Percentiles rank a stretch among this genome's conserved stretches.
Evolutionary conservation across 2,329 filamentous ascomycete species (phyloP).

Genomic region (Epicoccum sorghinum): DNA sequence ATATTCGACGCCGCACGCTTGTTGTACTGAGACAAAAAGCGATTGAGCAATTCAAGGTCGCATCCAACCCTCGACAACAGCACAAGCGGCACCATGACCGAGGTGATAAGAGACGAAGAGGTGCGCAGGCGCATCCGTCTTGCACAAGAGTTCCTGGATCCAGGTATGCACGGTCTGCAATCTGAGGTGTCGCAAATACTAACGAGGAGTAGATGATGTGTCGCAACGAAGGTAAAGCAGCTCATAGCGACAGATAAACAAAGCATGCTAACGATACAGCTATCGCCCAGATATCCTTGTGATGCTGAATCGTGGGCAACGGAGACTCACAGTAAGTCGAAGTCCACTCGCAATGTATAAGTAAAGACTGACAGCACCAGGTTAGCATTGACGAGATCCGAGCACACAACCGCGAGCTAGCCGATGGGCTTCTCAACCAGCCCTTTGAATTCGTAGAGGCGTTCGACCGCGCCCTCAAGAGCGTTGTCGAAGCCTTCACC

Average conservation of each 20-base stretch:
- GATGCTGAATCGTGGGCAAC: conserved; percentile 68
- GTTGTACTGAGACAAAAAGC: background rate
- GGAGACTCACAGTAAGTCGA: conserved; percentile 59
- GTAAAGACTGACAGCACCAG: conserved; percentile 10
- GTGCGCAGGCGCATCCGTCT: conserved; percentile 82
- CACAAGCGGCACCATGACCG: conserved; percentile 32
- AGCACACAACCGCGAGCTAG: conserved; percentile 82
- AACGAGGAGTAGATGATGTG: conserved; percentile 57
- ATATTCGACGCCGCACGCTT: conserved; percentile 2
- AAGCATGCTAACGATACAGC: conserved; percentile 57
- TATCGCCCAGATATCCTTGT: conserved; percentile 89
- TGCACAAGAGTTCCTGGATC: conserved; percentile 92
- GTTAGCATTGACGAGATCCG: conserved; percentile 83
- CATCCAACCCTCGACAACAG: background rate
- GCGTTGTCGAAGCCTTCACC: conserved; percentile 81
- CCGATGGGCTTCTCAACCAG: conserved; percentile 76
- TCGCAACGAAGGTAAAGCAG: conserved; percentile 55
- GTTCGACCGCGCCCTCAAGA: conserved; percentile 88
- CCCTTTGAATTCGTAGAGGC: conserved; percentile 89
- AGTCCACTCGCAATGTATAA: background rate
- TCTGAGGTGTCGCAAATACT: conserved; percentile 18
- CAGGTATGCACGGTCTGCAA: conserved; percentile 64
- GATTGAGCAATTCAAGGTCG: background rate
- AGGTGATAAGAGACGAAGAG: conserved; percentile 75
- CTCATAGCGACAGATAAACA: conserved; percentile 10